Conservation (phyloP, 2,329 filamentous ascomycete species). For the Neofusicoccum parvum region DNA sequence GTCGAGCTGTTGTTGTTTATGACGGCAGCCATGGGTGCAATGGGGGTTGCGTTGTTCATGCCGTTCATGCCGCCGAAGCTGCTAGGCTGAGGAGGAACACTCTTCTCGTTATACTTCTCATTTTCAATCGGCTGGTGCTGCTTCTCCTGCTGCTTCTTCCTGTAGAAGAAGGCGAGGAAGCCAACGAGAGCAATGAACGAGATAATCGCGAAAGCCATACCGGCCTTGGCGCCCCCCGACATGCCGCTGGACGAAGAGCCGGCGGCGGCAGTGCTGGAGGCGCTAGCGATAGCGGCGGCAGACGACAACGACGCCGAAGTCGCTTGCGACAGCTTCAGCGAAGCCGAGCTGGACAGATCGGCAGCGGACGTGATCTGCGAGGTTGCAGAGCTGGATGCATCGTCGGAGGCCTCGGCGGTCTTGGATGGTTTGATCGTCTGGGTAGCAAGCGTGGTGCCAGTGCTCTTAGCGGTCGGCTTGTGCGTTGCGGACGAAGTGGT, state of each 20-base stretch:
- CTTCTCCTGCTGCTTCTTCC: constrained; percentile 61
- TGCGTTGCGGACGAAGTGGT: not conserved
- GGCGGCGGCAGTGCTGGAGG: constrained; percentile 30
- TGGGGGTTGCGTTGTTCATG: not conserved
- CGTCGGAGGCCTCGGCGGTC: constrained; percentile 25
- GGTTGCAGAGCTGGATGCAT: constrained; percentile 7
- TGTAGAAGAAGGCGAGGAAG: constrained; percentile 62
- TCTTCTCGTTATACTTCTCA: constrained; percentile 42
- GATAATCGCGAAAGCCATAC: constrained; percentile 81
- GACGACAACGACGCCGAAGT: constrained; percentile 35
- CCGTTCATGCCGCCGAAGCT: not conserved
- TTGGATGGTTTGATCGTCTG: constrained; percentile 24
- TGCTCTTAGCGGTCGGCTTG: constrained; percentile 11
- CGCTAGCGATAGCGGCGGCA: constrained; percentile 27
- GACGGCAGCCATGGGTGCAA: not conserved
- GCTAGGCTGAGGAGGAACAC: not conserved
- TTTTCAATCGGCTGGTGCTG: constrained; percentile 47
- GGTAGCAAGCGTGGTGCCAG: constrained; percentile 23
- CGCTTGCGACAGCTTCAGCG: constrained; percentile 19
- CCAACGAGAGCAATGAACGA: constrained; percentile 67
- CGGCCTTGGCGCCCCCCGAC: constrained; percentile 66
- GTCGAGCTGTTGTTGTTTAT: constrained; percentile 1
- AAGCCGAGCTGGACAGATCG: not conserved
- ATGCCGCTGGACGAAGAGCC: constrained; percentile 39
- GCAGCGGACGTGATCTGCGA: constrained; percentile 10